phyloP scores from a whole-genome alignment of 805 yeast genomes.

The Metschnikowia kunwiensis region DNA sequence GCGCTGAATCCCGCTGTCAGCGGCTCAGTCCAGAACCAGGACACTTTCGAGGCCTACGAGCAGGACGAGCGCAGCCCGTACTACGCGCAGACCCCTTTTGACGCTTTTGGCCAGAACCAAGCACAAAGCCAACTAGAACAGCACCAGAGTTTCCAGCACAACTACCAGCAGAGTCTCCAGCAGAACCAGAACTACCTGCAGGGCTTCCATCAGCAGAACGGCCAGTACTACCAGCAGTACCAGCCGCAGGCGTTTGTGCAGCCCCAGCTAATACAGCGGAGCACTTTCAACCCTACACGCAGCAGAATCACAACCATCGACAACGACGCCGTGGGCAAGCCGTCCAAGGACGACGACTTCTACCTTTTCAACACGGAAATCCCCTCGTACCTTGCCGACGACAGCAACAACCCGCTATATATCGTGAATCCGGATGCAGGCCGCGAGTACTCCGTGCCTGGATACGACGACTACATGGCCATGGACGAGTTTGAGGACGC shows the following conservation, averaged over 20 bases:
- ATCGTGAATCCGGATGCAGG: conserved; percentile 27
- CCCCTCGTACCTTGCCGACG: conserved; percentile 37
- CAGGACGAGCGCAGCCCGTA: conserved; percentile 25
- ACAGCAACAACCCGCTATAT: conserved; percentile 29
- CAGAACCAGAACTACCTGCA: conserved; percentile 1
- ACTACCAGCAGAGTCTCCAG: background rate
- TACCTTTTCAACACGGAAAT: conserved; percentile 40
- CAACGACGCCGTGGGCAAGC: conserved; percentile 14
- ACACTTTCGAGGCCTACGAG: conserved; percentile 28
- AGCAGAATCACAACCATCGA: conserved; percentile 35
- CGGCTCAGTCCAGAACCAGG: conserved; percentile 15
- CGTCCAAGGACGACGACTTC: conserved; percentile 34
- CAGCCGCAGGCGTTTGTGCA: conserved; percentile 9
- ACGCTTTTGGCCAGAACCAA: conserved; percentile 2
- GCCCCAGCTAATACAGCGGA: conserved; percentile 14
- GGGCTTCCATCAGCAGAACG: conserved; percentile 4
- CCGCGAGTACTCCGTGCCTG: too few species aligned
- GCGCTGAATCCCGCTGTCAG: conserved; percentile 14
- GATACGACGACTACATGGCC: conserved; percentile 29
- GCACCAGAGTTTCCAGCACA: background rate
- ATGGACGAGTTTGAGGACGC: conserved; percentile 39
- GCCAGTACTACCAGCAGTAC: conserved; percentile 7
- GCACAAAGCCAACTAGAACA: background rate
- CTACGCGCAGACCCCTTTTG: conserved; percentile 3
- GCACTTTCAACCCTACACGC: conserved; percentile 1